A percentile compares a stretch with the other conserved stretches of the same genome.
Evolutionary conservation across 257 asterid species (phyloP).

Genomic region (Coffea canephora): DNA sequence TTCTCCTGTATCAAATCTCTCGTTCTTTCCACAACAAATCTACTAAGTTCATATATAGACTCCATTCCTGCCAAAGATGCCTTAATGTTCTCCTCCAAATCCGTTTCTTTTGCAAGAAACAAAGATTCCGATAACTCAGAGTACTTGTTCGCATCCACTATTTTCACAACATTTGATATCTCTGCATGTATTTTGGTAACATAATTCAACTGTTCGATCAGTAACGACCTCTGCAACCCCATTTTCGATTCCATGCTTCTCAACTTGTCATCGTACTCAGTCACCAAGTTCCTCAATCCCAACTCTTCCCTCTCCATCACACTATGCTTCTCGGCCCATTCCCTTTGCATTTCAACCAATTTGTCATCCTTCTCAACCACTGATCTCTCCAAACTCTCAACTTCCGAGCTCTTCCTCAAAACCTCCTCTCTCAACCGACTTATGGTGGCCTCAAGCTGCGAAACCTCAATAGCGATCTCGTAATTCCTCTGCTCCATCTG

Average conservation of each 20-base stretch:
- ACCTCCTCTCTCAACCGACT: constrained; percentile 75
- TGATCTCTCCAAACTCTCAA: constrained; percentile 44
- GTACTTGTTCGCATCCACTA: constrained; percentile 68
- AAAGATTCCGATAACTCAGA: constrained; percentile 78
- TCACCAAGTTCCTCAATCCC: constrained; percentile 48
- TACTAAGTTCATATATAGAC: constrained; percentile 74
- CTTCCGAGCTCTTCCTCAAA: constrained; percentile 46
- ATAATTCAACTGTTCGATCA: constrained; percentile 68
- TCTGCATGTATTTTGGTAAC: constrained; percentile 66
- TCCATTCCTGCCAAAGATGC: constrained; percentile 94
- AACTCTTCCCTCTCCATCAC: constrained; percentile 54
- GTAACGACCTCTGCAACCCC: constrained; percentile 62
- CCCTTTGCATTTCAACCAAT: constrained; percentile 47
- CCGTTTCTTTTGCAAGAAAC: constrained; percentile 85
- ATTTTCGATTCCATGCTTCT: constrained; percentile 36
- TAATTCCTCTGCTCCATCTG: constrained; percentile 85
- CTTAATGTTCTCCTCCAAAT: constrained; percentile 77
- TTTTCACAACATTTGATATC: constrained; percentile 63
- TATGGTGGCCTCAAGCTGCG: constrained; percentile 80
- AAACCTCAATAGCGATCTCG: constrained; percentile 97
- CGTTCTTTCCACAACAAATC: constrained; percentile 62
- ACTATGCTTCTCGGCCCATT: constrained; percentile 45
- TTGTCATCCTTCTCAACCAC: constrained; percentile 55
- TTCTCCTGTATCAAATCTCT: constrained; percentile 66
- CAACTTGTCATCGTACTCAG: constrained; percentile 46